These are phyloP conservation scores for Metarhizium sp. DNA, from an alignment of 2,329 filamentous ascomycete genomes.

Conservation along the genomic window DNA sequence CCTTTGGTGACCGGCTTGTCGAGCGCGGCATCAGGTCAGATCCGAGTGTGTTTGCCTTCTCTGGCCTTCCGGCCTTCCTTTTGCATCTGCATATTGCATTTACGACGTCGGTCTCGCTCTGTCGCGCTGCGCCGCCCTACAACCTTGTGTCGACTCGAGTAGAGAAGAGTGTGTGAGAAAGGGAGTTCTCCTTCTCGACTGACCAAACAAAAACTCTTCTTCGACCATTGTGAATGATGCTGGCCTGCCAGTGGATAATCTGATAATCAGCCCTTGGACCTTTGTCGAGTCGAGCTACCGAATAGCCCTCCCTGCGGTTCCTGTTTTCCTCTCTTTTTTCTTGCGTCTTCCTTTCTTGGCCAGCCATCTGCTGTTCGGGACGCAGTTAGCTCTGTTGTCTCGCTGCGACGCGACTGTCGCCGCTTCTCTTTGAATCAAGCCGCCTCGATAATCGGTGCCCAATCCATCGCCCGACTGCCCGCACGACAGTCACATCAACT, in stretches of 20 bases:
- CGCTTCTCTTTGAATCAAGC: not conserved
- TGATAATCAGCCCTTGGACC: not conserved
- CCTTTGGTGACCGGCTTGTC: not conserved
- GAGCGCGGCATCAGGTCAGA: conserved; percentile 1
- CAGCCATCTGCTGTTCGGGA: not conserved
- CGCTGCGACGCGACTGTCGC: conserved; percentile 3
- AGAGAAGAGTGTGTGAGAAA: not conserved
- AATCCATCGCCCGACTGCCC: not conserved
- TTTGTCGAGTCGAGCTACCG: conserved; percentile 1
- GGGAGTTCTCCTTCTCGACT: not conserved
- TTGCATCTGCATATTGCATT: not conserved
- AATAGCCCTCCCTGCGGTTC: not conserved
- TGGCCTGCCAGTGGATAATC: not conserved
- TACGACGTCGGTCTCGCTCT: conserved; percentile 1
- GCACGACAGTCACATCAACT: conserved; percentile 14
- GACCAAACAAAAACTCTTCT: not conserved
- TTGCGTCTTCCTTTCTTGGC: not conserved
- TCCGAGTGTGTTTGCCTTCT: not conserved
- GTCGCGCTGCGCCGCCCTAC: not conserved
- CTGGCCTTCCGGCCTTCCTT: not conserved
- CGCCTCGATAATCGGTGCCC: not conserved
- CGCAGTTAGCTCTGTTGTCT: not conserved
- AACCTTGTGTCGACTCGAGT: not conserved
- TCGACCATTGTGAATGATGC: conserved; percentile 2
- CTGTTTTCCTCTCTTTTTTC: not conserved